Evolutionary conservation across 768 basidiomycete genomes (phyloP).

Genomic region (Russula foetens): DNA sequence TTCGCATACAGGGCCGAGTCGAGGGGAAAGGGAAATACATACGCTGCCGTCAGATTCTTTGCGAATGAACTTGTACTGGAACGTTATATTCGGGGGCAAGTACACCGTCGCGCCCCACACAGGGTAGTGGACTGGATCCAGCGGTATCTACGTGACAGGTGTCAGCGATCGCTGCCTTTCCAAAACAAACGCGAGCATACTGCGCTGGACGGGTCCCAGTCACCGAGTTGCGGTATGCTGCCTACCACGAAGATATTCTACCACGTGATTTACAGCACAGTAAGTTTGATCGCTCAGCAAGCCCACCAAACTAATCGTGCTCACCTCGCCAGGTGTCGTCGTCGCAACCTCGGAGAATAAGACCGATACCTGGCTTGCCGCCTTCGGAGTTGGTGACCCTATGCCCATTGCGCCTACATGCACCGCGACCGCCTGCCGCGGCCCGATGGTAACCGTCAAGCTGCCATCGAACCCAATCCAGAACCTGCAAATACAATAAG

Average conservation of each 20-base stretch:
- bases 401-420: constrained; percentile 17
- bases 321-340: constrained; percentile 49
- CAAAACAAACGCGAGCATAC: constrained; percentile 27
- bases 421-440: constrained; percentile 24
- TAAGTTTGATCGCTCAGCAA: no score
- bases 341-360: constrained; percentile 46
- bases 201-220: constrained; percentile 40
- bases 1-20: no score
- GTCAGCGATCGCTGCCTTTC: not conserved
- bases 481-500: constrained; percentile 12
- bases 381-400: not conserved
- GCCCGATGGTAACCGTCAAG: constrained; percentile 21
- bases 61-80: constrained; percentile 56
- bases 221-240: constrained; percentile 45
- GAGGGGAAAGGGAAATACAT: constrained; percentile 14
- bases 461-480: constrained; percentile 10
- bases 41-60: constrained; percentile 44
- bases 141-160: constrained; percentile 33
- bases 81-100: constrained; percentile 41
- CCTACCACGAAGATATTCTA: constrained; percentile 58
- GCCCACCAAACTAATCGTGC: not conserved
- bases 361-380: constrained; percentile 3
- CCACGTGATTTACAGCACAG: not conserved
- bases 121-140: constrained; percentile 46
- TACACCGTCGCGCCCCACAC: constrained; percentile 45